Conservation (phyloP, 2,329 filamentous ascomycete genomes). For the Rhinocladiella mackenziei region DNA sequence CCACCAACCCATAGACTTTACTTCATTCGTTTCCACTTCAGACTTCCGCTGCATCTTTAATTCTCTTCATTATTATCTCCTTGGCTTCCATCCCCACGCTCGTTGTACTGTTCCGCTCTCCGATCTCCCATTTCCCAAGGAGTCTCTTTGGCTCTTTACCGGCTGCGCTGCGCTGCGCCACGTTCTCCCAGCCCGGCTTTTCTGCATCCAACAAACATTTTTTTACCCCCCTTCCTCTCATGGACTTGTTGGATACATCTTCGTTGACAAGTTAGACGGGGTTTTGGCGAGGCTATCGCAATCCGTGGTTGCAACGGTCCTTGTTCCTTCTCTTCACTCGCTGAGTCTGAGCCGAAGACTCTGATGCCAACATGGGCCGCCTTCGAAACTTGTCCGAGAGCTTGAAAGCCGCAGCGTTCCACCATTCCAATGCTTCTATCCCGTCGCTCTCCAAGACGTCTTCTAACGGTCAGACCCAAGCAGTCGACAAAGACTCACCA, state of each 20-base stretch:
- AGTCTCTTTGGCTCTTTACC: conserved; percentile 2
- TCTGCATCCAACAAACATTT: neutral
- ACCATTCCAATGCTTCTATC: conserved; percentile 16
- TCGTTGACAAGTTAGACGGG: neutral
- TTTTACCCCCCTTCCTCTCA: conserved; percentile 2
- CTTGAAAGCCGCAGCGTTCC: conserved; percentile 27
- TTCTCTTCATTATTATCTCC: too few relatives aligned
- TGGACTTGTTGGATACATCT: conserved; percentile 7
- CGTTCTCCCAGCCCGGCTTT: neutral
- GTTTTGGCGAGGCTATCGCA: conserved; percentile 1
- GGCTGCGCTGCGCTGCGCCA: conserved; percentile 17
- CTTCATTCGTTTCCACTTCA: too few relatives aligned
- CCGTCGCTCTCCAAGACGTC: conserved; percentile 14
- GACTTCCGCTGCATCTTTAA: too few relatives aligned
- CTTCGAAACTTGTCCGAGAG: conserved; percentile 29
- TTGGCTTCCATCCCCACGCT: neutral
- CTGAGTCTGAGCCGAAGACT: neutral
- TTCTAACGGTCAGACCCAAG: conserved; percentile 13
- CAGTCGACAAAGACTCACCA: conserved; percentile 21
- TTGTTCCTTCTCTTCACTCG: conserved; percentile 8
- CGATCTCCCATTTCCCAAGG: neutral
- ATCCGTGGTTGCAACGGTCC: conserved; percentile 7
- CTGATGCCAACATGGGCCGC: conserved; percentile 24
- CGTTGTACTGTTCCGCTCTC: neutral
- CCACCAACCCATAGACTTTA: too few relatives aligned